Evolutionary conservation across 2,329 filamentous ascomycete species (phyloP), one percentile per base, ranked within the genome.

Genomic region (Laburnicola sp.): DNA sequence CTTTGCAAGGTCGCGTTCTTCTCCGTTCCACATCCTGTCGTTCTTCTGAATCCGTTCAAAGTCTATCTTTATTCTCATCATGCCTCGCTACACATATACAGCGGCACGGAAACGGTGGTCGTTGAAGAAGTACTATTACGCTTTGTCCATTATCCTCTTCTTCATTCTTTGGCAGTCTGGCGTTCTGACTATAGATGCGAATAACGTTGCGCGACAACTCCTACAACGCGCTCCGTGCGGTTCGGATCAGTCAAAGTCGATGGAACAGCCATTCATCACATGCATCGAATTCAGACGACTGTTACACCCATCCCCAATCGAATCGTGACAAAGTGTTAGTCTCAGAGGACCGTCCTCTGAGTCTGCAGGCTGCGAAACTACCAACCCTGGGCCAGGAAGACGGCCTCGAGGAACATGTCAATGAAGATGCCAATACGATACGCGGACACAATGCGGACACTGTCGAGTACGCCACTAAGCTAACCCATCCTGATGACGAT

Each of bases 401-500:
- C n/a, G 45, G 47, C 23, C 16, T 35, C 6, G 49, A 56, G 5
- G n/a, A 45, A 30, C 35, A 54, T 22, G 50, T 52, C 36, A 9
- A 41, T 22, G 48, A 57, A 27, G 34, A 27, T 6, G 49, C 51
- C 22, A 46, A 41, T 2, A 34, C 38, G 7, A 50, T 54, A 28
- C 35, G 37, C 22, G 45, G 48, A 6, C 25, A 43, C 36, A 38
- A n/a, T 22, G 57, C 42, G 22, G 47, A 56, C 27, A 50, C 23
- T 42, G 54, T 58, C 9, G 55, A 60, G 9, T 38, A 52, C 40
- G 50, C 46, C 4, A 47, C 46, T 10, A 52, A 51, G 30, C 32
- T 56, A 11, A 44, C 31, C n/a, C 53, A 61, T 11, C 43, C 50
- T 6, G 56, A 53, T 32, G 59, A 62, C 22, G 56, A 59, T 22